Evolutionary conservation across 2,329 filamentous ascomycete genomes (phyloP), one percentile per base, ranked within the genome.

Genomic region (Camillea tinctor): DNA sequence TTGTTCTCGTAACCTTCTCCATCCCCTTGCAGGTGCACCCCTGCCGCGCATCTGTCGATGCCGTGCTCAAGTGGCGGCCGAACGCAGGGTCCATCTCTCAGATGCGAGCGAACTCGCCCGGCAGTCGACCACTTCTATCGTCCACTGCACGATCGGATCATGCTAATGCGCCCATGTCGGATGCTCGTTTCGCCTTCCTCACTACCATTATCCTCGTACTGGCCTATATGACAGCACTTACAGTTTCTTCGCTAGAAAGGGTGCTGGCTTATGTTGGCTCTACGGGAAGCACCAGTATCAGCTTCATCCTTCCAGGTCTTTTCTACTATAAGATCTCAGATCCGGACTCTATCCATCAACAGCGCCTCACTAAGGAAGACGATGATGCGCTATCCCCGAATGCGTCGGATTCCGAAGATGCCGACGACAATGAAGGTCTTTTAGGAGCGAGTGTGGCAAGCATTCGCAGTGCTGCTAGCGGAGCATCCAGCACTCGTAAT

Each of bases 251-350:
- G 13, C 83, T 99, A 2, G 93, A 97, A 72, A 89, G 91, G 52
- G 93, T 99, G 0, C 83, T 99, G 0, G 94, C 95, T 0, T 99
- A 97, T 68, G 95, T 99, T 11, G 95, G 95, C 44, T 93, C 90
- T 68, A 99, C 95, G 0, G 95, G 95, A 56, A 94, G 90, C 55
- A 99, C 95, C 0, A 92, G 92, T 62, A 99, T 99, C 69, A 96
- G 92, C 63, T 99, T 99, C 74, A 98, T 99, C 66, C 83, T 99
- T 0, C 95, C 95, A 0, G 95, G 95, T 0, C 78, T 99, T 3
- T 99, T 99, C 75, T 99, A 98, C 76, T 99, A 98, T 79, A 98
- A 98, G 77, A 98, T 99, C 61, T 96, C 92, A 13, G 88, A 92
- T 22, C 95, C 95, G 0, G 90, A 97, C 58, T 94, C 91, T 51